Evolutionary conservation across 306 rosid species (phyloP).

Genomic region (Glycine soja): DNA sequence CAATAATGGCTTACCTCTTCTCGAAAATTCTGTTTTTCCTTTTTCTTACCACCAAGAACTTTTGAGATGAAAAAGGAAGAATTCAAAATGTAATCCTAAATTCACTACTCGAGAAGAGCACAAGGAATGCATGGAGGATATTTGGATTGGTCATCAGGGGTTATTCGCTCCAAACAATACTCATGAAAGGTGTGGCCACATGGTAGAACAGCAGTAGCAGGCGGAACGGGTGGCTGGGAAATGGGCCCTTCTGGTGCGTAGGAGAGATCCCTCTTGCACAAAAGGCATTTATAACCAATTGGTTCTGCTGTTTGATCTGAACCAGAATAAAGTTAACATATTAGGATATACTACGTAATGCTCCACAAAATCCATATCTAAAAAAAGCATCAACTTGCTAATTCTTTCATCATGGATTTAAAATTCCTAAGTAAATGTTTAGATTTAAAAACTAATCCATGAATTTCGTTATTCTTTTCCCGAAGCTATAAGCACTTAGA

Average conservation of each 20-base stretch:
- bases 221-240: constrained; percentile 46
- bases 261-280: constrained; percentile 75
- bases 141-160: constrained; percentile 54
- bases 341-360: constrained; percentile 21
- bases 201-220: constrained; percentile 60
- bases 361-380: constrained; percentile 13
- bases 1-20: not conserved
- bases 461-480: too few species aligned
- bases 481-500: too few species aligned
- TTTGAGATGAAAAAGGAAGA: constrained; percentile 23
- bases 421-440: not conserved
- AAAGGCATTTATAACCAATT: constrained; percentile 58
- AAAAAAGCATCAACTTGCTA: not conserved
- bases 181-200: constrained; percentile 77
- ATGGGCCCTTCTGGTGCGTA: constrained; percentile 60
- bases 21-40: constrained; percentile 15
- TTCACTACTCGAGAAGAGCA: constrained; percentile 51
- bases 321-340: constrained; percentile 27
- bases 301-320: constrained; percentile 45
- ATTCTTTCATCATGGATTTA: not conserved
- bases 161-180: constrained; percentile 65
- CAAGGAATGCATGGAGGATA: constrained; percentile 79
- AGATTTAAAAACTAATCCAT: not conserved
- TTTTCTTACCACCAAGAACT: constrained; percentile 11
- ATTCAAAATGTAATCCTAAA: not conserved